Conservation (phyloP, 345 rosid genomes). For the Dimocarpus longan region DNA sequence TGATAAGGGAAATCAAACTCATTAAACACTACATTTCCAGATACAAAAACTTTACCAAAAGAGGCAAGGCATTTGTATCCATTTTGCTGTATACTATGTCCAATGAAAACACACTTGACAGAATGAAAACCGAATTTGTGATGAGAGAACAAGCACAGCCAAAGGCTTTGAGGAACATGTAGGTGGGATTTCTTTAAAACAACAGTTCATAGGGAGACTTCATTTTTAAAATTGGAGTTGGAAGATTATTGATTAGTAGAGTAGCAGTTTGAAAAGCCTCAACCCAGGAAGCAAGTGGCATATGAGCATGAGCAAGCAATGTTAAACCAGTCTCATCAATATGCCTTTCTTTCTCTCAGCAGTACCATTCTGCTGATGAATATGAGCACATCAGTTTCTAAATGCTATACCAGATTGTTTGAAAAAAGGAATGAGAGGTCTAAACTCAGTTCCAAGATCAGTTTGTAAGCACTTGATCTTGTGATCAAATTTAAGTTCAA, state of each 20-base stretch:
- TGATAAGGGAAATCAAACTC: neutral
- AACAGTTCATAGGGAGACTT: neutral
- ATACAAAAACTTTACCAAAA: neutral
- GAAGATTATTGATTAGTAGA: neutral
- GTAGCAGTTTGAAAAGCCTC: neutral
- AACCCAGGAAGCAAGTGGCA: neutral
- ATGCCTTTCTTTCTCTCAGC: neutral
- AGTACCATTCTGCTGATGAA: neutral
- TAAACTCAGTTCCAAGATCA: no score
- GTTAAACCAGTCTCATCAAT: neutral
- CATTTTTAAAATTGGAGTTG: neutral
- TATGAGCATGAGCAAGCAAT: neutral
- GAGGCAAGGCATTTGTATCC: neutral
- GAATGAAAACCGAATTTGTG: neutral
- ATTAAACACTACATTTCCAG: conserved; percentile 1
- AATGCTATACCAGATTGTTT: no score
- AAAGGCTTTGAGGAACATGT: neutral
- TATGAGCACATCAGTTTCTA: neutral
- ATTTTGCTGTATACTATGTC: neutral
- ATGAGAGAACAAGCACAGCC: neutral
- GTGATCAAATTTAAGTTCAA: no score
- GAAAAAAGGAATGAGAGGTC: no score
- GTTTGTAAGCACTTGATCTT: no score
- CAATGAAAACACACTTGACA: neutral
- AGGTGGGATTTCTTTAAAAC: neutral